A percentile compares a stretch with the other conserved stretches of the same genome.
phyloP scores from a whole-genome alignment of 805 yeast genomes.

The Komagataella pastoris region DNA sequence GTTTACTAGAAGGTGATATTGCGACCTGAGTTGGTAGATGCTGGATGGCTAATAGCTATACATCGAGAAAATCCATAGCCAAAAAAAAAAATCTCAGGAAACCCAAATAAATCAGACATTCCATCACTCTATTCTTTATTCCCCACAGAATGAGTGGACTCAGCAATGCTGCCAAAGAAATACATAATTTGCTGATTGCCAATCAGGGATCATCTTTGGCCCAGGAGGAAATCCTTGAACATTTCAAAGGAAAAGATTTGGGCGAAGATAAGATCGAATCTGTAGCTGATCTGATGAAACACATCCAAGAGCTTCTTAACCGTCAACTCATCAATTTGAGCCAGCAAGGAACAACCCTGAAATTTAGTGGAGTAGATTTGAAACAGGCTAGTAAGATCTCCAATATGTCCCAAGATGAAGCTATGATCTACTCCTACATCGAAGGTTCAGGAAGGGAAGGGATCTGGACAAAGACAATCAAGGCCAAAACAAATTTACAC shows the following conservation, averaged over 20 bases:
- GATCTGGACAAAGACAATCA: conserved; percentile 88
- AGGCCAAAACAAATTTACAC: conserved; percentile 78
- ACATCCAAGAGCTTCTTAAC: conserved; percentile 32
- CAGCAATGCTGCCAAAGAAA: background rate
- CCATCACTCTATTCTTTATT: background rate
- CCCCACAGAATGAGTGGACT: background rate
- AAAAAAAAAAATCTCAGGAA: background rate
- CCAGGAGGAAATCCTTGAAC: conserved; percentile 53
- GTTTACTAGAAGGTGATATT: too few species aligned
- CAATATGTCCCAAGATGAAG: conserved; percentile 77
- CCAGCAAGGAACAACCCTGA: conserved; percentile 50
- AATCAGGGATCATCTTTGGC: conserved; percentile 35
- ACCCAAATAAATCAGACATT: background rate
- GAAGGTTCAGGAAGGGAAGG: conserved; percentile 93
- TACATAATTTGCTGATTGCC: conserved; percentile 3
- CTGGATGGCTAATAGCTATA: background rate
- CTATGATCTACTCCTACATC: conserved; percentile 80
- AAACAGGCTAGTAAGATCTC: conserved; percentile 68
- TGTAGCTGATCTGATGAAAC: conserved; percentile 24
- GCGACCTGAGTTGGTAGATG: background rate
- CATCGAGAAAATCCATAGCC: background rate
- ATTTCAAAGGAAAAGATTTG: conserved; percentile 8
- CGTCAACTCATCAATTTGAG: conserved; percentile 50
- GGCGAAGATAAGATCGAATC: conserved; percentile 22
- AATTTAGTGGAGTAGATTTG: conserved; percentile 62